Evolutionary conservation across 257 asterid genomes (phyloP).

Genomic region (Linaria vulgaris): DNA sequence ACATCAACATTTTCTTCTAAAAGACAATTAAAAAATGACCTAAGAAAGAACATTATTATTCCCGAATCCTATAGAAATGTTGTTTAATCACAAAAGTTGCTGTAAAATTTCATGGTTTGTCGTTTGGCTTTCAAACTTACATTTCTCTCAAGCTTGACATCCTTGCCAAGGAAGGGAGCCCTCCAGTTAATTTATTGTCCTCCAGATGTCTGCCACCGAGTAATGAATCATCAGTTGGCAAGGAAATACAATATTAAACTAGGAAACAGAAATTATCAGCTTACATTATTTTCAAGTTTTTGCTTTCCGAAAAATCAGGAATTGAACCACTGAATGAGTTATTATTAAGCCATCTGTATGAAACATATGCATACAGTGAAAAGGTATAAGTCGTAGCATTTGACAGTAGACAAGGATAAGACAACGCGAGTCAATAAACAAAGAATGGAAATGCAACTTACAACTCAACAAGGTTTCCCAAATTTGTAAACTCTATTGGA

Average conservation of each 20-base stretch:
- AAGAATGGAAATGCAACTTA: conserved; percentile 38
- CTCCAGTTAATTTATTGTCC: conserved; percentile 72
- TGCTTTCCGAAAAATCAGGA: conserved; percentile 94
- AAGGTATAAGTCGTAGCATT: conserved; percentile 11
- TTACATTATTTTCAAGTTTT: conserved; percentile 73
- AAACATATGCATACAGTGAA: conserved; percentile 16
- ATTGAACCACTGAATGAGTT: conserved; percentile 77
- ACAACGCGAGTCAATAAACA: background rate
- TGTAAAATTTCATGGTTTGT: background rate
- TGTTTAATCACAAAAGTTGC: background rate
- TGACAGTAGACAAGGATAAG: conserved; percentile 7
- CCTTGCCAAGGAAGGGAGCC: conserved; percentile 65
- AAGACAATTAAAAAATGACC: conserved; percentile 1
- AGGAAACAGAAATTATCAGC: no score
- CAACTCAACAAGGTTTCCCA: conserved; percentile 68
- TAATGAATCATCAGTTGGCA: conserved; percentile 23
- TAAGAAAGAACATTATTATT: conserved; percentile 1
- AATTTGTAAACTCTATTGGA: conserved; percentile 58
- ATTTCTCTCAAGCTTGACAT: conserved; percentile 72
- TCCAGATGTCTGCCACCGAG: conserved; percentile 73
- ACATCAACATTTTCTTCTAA: background rate
- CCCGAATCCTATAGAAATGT: background rate
- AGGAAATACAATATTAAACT: conserved; percentile 11
- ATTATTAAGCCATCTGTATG: conserved; percentile 88
- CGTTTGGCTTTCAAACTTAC: conserved; percentile 55